Conservation (phyloP, 306 rosid species). For the Sicyos edulis region DNA sequence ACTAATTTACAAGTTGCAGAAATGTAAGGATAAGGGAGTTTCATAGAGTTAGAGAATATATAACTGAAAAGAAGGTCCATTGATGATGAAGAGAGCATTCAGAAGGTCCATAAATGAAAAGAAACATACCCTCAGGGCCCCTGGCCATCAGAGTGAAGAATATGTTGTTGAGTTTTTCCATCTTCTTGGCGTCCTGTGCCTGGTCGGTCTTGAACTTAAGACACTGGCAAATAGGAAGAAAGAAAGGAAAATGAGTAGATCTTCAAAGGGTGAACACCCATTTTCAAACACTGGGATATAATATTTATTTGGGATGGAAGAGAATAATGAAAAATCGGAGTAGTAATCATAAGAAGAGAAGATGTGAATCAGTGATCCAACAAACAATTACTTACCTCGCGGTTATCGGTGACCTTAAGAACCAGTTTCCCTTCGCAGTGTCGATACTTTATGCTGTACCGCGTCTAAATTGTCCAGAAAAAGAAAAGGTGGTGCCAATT, state of each 20-base stretch:
- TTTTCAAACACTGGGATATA: not conserved
- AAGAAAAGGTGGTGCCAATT: not conserved
- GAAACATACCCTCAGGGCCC: slow-evolving; percentile 73
- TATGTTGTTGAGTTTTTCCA: slow-evolving; percentile 74
- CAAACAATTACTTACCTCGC: slow-evolving; percentile 38
- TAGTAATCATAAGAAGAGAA: not conserved
- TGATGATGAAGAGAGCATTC: too few species aligned
- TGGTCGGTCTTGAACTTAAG: slow-evolving; percentile 90
- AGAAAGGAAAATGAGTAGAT: slow-evolving; percentile 5
- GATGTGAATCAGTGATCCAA: slow-evolving; percentile 11
- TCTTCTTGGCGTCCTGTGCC: slow-evolving; percentile 88
- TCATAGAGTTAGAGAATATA: not conserved
- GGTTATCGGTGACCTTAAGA: slow-evolving; percentile 69
- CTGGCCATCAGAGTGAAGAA: slow-evolving; percentile 92
- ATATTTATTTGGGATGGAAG: not conserved
- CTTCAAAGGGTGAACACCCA: not conserved
- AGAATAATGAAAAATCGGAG: not conserved
- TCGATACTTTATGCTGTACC: slow-evolving; percentile 72
- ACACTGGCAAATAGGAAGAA: slow-evolving; percentile 35
- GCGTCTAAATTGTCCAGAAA: slow-evolving; percentile 42
- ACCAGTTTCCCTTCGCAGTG: slow-evolving; percentile 76
- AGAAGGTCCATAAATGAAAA: slow-evolving; percentile 7
- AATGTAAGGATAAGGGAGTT: not conserved
- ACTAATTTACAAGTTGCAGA: too few species aligned
- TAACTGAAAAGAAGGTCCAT: too few species aligned